phyloP scores from a whole-genome alignment of 176 grass and related monocot species.

The Carex pumila region DNA sequence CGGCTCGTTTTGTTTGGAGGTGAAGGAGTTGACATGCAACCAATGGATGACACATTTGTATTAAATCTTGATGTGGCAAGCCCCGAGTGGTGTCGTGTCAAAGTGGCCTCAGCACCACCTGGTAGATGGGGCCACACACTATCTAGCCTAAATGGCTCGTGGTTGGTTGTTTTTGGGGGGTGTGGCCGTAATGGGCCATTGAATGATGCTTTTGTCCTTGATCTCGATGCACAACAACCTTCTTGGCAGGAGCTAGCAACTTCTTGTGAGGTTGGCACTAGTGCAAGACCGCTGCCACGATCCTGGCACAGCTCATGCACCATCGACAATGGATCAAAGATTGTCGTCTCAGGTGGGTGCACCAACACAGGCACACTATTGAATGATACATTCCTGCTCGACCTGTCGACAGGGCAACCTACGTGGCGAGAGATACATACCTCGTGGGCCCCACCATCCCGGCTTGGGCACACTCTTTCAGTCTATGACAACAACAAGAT shows the following conservation, averaged over 20 bases:
- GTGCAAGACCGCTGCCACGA: slow-evolving; percentile 52
- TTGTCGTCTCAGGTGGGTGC: slow-evolving; percentile 88
- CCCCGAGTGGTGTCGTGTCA: slow-evolving; percentile 78
- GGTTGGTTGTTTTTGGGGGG: slow-evolving; percentile 93
- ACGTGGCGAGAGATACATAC: slow-evolving; percentile 78
- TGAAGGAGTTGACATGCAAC: slow-evolving; percentile 92
- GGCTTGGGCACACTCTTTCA: slow-evolving; percentile 74
- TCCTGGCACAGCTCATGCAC: slow-evolving; percentile 99
- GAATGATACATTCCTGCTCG: slow-evolving; percentile 78
- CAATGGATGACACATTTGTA: slow-evolving; percentile 96
- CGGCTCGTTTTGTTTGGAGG: slow-evolving; percentile 90
- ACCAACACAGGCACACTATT: slow-evolving; percentile 71
- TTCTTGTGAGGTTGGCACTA: slow-evolving; percentile 36
- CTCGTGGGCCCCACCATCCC: slow-evolving; percentile 59
- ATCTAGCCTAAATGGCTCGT: slow-evolving; percentile 83
- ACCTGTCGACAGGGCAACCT: slow-evolving; percentile 72
- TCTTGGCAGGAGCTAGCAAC: slow-evolving; percentile 54
- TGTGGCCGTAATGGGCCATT: slow-evolving; percentile 73
- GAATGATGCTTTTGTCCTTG: slow-evolving; percentile 84
- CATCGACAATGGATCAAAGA: slow-evolving; percentile 72
- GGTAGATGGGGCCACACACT: slow-evolving; percentile 92
- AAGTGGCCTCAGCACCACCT: slow-evolving; percentile 74
- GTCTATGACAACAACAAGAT: slow-evolving; percentile 71
- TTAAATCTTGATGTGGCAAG: slow-evolving; percentile 72
- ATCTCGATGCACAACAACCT: slow-evolving; percentile 85